Conservation (phyloP, 1,139 yeast genomes). For the Magnusiomyces suaveolens region DNA sequence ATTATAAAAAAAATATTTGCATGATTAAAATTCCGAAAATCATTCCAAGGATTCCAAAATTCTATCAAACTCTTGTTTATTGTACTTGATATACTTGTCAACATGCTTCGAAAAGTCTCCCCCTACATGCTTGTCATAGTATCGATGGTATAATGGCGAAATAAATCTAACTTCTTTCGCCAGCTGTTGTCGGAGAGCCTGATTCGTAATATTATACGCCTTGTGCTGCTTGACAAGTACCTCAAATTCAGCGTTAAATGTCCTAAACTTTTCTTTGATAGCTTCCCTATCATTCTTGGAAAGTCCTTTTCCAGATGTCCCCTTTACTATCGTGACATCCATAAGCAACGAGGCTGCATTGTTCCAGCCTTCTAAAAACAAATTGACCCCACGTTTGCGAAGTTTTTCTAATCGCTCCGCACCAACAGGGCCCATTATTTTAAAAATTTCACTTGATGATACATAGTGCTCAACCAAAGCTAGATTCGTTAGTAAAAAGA, state of each 20-base stretch:
- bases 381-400: constrained; percentile 64
- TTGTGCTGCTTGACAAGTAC: constrained; percentile 57
- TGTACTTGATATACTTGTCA: constrained; percentile 65
- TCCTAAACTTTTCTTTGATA: constrained; percentile 75
- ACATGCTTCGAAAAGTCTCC: constrained; percentile 68
- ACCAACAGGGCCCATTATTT: constrained; percentile 56
- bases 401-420: constrained; percentile 55
- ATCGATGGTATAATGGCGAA: constrained; percentile 72
- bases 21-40: too few relatives aligned
- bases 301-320: constrained; percentile 20
- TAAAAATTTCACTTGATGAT: constrained; percentile 48
- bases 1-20: too few relatives aligned
- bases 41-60: constrained; percentile 32
- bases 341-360: constrained; percentile 64
- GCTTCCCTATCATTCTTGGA: constrained; percentile 63
- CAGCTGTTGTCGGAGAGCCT: constrained; percentile 49
- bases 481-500: constrained; percentile 60
- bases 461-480: constrained; percentile 67
- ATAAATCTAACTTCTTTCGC: constrained; percentile 64
- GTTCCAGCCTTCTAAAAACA: constrained; percentile 79
- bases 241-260: constrained; percentile 76
- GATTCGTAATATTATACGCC: constrained; percentile 56
- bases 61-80: constrained; percentile 50
- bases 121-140: constrained; percentile 62
- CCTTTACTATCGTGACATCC: constrained; percentile 32